phyloP scores from a whole-genome alignment of 164 flowering plant species.

The Litsea cubeba region DNA sequence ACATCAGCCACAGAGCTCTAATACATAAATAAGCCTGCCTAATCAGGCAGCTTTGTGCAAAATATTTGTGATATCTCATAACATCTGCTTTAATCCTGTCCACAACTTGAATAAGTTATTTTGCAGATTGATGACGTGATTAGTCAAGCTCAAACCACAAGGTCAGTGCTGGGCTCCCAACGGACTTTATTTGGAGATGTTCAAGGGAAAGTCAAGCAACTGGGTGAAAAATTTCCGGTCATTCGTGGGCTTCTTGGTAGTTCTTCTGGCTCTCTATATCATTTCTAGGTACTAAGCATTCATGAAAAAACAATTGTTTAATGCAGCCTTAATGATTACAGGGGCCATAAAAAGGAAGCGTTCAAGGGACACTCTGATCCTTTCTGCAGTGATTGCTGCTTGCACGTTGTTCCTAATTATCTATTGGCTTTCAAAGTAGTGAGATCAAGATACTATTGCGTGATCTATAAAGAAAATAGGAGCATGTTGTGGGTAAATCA shows the following conservation, averaged over 20 bases:
- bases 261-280: not conserved
- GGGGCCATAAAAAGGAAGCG: slow-evolving; percentile 82
- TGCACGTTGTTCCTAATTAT: slow-evolving; percentile 92
- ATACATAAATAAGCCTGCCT: no score
- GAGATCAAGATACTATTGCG: slow-evolving; percentile 7
- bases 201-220: slow-evolving; percentile 87
- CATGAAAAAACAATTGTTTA: not conserved
- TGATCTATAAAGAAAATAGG: not conserved
- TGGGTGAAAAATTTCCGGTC: slow-evolving; percentile 82
- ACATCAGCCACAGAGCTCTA: not conserved
- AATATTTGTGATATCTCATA: no score
- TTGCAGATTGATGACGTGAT: slow-evolving; percentile 94
- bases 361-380: slow-evolving; percentile 90
- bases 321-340: slow-evolving; percentile 22
- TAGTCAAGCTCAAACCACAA: slow-evolving; percentile 88
- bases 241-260: slow-evolving; percentile 91
- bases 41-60: not conserved
- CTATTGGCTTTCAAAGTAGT: slow-evolving; percentile 91
- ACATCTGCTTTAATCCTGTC: not conserved
- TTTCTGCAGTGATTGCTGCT: slow-evolving; percentile 89
- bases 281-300: not conserved
- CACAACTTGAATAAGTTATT: not conserved
- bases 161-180: slow-evolving; percentile 77
- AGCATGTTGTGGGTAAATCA: not conserved
- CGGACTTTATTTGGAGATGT: slow-evolving; percentile 74